Evolutionary conservation across 2,329 filamentous ascomycete species (phyloP).

Genomic region (Exophiala oligosperma): DNA sequence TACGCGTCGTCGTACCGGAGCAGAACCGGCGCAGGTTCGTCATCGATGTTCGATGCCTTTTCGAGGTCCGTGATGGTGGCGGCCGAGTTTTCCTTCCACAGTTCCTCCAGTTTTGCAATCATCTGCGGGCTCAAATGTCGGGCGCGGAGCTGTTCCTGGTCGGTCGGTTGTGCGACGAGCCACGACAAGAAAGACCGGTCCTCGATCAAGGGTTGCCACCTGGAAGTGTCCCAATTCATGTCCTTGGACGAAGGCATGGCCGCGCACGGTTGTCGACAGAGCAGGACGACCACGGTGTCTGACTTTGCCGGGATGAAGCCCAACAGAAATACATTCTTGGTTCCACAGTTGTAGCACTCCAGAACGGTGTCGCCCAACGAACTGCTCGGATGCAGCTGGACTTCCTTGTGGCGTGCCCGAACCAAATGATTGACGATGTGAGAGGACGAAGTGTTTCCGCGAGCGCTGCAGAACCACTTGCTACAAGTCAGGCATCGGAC

Average conservation of each 20-base stretch:
- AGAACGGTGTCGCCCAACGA: slow-evolving; percentile 92
- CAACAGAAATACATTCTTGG: slow-evolving; percentile 97
- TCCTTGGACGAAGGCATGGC: slow-evolving; percentile 95
- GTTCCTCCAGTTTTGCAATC: slow-evolving; percentile 93
- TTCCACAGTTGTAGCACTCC: slow-evolving; percentile 98
- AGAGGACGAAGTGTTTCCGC: slow-evolving; percentile 92
- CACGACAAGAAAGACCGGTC: slow-evolving; percentile 92
- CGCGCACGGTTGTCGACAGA: slow-evolving; percentile 95
- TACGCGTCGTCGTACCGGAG: slow-evolving; percentile 95
- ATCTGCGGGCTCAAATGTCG: slow-evolving; percentile 90
- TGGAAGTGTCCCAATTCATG: slow-evolving; percentile 98
- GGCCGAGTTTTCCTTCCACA: slow-evolving; percentile 94
- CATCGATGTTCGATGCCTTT: slow-evolving; percentile 86
- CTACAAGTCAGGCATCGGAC: slow-evolving; percentile 94
- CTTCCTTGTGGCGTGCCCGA: slow-evolving; percentile 95
- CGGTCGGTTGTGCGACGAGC: slow-evolving; percentile 85
- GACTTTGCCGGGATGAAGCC: slow-evolving; percentile 99
- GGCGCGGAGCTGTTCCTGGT: slow-evolving; percentile 93
- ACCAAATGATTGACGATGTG: slow-evolving; percentile 99
- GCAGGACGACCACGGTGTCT: slow-evolving; percentile 92
- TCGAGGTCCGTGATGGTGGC: slow-evolving; percentile 90
- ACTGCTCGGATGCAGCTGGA: slow-evolving; percentile 91
- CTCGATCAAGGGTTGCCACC: slow-evolving; percentile 96
- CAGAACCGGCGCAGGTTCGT: slow-evolving; percentile 89
- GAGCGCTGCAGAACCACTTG: slow-evolving; percentile 99